phyloP scores from a whole-genome alignment of 2,329 filamentous ascomycete genomes.

The Bipolaris zeicola region DNA sequence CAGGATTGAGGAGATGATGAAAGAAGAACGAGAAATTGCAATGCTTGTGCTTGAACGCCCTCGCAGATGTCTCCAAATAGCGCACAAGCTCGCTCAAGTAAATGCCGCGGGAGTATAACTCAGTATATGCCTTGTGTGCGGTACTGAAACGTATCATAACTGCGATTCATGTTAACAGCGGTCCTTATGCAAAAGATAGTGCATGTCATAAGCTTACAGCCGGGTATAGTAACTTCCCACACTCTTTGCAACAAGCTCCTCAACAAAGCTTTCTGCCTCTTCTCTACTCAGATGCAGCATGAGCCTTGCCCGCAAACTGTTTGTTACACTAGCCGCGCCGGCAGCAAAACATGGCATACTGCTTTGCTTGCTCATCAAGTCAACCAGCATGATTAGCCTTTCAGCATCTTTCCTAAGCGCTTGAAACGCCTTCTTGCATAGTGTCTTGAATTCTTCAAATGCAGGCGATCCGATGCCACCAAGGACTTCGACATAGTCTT shows the following conservation, averaged over 20 bases:
- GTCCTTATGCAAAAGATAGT: background rate
- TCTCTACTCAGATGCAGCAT: slow-evolving; percentile 82
- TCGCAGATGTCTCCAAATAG: background rate
- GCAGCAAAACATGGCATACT: slow-evolving; percentile 82
- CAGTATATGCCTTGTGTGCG: slow-evolving; percentile 87
- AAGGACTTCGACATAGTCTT: slow-evolving; percentile 84
- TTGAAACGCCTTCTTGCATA: slow-evolving; percentile 86
- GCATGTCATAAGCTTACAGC: slow-evolving; percentile 61
- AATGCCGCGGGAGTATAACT: slow-evolving; percentile 16
- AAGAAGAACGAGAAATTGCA: background rate
- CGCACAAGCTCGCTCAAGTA: background rate
- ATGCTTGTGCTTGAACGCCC: background rate
- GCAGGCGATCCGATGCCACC: slow-evolving; percentile 73
- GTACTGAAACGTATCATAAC: slow-evolving; percentile 87
- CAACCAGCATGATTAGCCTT: slow-evolving; percentile 79
- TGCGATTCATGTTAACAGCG: slow-evolving; percentile 45
- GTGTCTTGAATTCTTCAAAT: slow-evolving; percentile 75
- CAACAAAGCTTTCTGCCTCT: slow-evolving; percentile 80
- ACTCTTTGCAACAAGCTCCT: slow-evolving; percentile 80
- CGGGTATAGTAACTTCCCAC: slow-evolving; percentile 86
- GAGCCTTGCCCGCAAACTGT: slow-evolving; percentile 73
- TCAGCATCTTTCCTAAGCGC: slow-evolving; percentile 79
- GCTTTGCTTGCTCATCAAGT: slow-evolving; percentile 81
- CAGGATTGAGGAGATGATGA: background rate
- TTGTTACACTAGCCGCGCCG: slow-evolving; percentile 73